Conservation (phyloP, 805 yeast genomes). For the Zygosaccharomyces bailii region DNA sequence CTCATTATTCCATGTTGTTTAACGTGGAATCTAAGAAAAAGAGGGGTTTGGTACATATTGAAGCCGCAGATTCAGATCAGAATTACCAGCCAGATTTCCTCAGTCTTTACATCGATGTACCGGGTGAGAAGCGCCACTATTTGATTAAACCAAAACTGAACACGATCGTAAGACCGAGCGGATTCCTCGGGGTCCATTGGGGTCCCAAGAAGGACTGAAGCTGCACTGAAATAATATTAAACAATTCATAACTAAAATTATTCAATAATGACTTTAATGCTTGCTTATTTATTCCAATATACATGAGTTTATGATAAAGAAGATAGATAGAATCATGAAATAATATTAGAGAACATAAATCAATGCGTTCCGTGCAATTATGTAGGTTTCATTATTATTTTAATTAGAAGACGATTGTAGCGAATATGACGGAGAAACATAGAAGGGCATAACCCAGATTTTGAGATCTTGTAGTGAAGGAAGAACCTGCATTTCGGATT, state of each 20-base stretch:
- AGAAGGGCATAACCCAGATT: conserved; percentile 14
- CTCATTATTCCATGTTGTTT: conserved; percentile 78
- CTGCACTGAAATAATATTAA: not conserved
- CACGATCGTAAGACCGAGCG: conserved; percentile 44
- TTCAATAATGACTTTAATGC: conserved; percentile 8
- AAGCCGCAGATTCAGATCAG: conserved; percentile 64
- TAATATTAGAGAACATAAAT: not conserved
- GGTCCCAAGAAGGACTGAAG: conserved; percentile 62
- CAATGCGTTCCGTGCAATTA: too few relatives aligned
- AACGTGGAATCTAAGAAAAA: conserved; percentile 70
- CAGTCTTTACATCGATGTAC: conserved; percentile 72
- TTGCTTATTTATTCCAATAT: conserved; percentile 1
- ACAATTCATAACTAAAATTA: conserved; percentile 3
- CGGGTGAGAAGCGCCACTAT: conserved; percentile 65
- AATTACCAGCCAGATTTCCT: conserved; percentile 65
- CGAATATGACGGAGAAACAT: conserved; percentile 31
- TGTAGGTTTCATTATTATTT: conserved; percentile 13
- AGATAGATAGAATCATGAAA: not conserved
- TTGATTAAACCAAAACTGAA: conserved; percentile 61
- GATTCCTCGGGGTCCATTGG: conserved; percentile 83
- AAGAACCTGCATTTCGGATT: conserved; percentile 9
- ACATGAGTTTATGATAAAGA: not conserved
- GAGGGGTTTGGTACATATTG: conserved; percentile 72
- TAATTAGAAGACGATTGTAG: not conserved
- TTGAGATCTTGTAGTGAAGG: conserved; percentile 7